Percentiles rank a stretch among this genome's conserved stretches.
Conservation (phyloP, 257 asterid genomes). For the Jaltomata sinuosa region DNA sequence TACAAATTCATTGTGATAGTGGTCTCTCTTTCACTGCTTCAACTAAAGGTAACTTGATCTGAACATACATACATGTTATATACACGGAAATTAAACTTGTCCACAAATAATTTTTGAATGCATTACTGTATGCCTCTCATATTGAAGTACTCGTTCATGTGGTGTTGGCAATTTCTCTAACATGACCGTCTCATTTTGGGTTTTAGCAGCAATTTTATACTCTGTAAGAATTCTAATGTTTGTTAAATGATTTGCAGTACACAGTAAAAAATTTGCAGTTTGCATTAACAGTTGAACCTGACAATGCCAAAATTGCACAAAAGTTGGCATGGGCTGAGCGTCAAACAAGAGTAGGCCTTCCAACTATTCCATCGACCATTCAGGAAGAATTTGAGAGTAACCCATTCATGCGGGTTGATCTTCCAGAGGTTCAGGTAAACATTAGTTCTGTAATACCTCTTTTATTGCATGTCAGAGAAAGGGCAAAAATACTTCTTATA, state of each 20-base stretch:
- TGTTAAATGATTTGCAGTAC: constrained; percentile 21
- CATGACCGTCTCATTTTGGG: neutral
- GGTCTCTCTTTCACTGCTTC: neutral
- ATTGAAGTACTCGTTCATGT: neutral
- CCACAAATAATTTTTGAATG: neutral
- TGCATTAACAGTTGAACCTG: constrained; percentile 71
- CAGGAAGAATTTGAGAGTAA: constrained; percentile 79
- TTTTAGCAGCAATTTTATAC: neutral
- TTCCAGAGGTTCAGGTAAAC: constrained; percentile 76
- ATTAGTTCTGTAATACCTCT: neutral
- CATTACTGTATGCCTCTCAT: neutral
- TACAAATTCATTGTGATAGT: neutral
- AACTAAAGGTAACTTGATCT: neutral
- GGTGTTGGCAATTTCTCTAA: neutral
- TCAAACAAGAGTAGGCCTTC: constrained; percentile 35
- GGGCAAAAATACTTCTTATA: neutral
- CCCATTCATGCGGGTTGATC: constrained; percentile 91
- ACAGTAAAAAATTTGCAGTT: constrained; percentile 67
- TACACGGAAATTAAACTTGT: neutral
- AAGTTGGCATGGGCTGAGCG: constrained; percentile 28
- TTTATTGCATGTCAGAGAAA: neutral
- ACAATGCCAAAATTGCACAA: constrained; percentile 40
- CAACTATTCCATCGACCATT: constrained; percentile 87
- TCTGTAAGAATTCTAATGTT: neutral
- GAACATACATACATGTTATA: neutral